phyloP scores from a whole-genome alignment of 1,139 yeast genomes.

The Candida sanyaensis region DNA sequence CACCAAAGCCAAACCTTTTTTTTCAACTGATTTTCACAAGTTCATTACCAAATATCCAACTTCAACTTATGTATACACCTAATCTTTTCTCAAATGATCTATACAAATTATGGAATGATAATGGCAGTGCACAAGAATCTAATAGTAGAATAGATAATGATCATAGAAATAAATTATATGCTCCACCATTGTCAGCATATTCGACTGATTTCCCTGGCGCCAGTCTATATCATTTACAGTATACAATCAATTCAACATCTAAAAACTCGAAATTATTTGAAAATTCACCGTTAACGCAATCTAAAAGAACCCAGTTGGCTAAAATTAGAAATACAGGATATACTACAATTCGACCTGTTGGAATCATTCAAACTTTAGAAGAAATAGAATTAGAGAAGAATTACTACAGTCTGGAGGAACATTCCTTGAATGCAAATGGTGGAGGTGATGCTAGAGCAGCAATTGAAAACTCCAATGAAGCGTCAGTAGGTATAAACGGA shows the following conservation, averaged over 20 bases:
- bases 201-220: constrained; percentile 56
- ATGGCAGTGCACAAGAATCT: not conserved
- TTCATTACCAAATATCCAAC: not conserved
- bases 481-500: constrained; percentile 7
- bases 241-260: constrained; percentile 26
- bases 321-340: constrained; percentile 51
- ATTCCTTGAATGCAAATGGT: not conserved
- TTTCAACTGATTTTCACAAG: not conserved
- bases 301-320: constrained; percentile 41
- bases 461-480: constrained; percentile 13
- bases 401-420: constrained; percentile 6
- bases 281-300: constrained; percentile 28
- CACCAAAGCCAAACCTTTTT: not conserved
- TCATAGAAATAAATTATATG: constrained; percentile 25
- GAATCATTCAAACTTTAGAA: constrained; percentile 56
- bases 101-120: constrained; percentile 14
- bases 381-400: constrained; percentile 35
- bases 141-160: constrained; percentile 7
- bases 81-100: constrained; percentile 14
- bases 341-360: constrained; percentile 52
- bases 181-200: constrained; percentile 57
- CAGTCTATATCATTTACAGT: constrained; percentile 30
- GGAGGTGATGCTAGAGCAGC: constrained; percentile 6
- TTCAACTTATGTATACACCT: constrained; percentile 14
- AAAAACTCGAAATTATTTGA: constrained; percentile 7